Evolutionary conservation across 768 basidiomycete genomes (phyloP), one percentile per base, ranked within the genome.

Genomic region (Mrakia frigida): DNA sequence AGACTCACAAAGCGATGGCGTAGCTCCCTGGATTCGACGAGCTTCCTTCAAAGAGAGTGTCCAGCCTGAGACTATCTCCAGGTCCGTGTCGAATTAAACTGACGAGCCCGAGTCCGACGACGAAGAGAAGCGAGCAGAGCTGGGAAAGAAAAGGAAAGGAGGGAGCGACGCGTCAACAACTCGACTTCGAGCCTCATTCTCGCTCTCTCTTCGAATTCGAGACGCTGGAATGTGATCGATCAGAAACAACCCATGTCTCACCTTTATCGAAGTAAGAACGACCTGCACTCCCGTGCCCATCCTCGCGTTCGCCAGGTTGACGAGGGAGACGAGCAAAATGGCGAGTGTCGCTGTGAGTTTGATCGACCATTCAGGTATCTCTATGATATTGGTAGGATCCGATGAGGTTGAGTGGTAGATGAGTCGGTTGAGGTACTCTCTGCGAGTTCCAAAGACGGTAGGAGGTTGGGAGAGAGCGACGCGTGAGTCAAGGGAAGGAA

Each of bases 261-360:
- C 92, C 86, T 99, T 99, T 78, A 94, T 87, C 6, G 86, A 84
- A 2, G 94, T 98, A 80, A 98, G 91, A n/a, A 93, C 87, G 31
- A 97, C 90, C 23, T 92, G 90, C 33, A 90, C 89, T 37, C 90
- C 88, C 2, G 93, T 88, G 4, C 95, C 94, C 56, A 93, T 83
- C 74, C 89, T 92, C 28, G 88, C 87, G 39, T 91, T 88, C 46
- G 90, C 88, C 9, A 93, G 87, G 81, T 94, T 95, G 10, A 98
- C 85, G n/a, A 88, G 78, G 1, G 90, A 89, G 31, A 96, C 90
- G 37, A 90, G 67, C 3, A 90, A 77, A 53, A 98, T 87, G 75
- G 93, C 92, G 65, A 86, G 21, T 16, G 50, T 33, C 13, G 74
- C 73, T 18, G 41, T 52, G 23, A 60, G 1, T 59, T 94, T 96